Evolutionary conservation across 2,329 filamentous ascomycete genomes (phyloP).

Genomic region (Claviceps maximensis): DNA sequence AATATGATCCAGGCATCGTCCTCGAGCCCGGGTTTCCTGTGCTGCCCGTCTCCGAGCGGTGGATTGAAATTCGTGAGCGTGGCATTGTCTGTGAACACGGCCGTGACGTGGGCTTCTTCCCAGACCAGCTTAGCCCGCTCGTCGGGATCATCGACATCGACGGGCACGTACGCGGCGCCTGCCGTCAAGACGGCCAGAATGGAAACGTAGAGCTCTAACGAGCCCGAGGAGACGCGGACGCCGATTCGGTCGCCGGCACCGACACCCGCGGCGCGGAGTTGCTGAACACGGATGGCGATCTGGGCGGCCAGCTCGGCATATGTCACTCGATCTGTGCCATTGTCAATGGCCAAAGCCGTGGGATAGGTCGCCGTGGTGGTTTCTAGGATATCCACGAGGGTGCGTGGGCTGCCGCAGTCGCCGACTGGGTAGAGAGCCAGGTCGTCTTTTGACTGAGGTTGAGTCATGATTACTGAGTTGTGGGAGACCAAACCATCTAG

Average conservation of each 20-base stretch:
- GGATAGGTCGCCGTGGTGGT: constrained; percentile 6
- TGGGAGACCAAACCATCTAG: constrained; percentile 1
- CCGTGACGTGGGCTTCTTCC: constrained; percentile 8
- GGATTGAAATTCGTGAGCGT: constrained; percentile 6
- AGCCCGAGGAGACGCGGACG: constrained; percentile 10
- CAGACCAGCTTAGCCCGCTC: constrained; percentile 12
- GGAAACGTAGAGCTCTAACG: constrained; percentile 9
- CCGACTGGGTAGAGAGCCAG: constrained; percentile 7
- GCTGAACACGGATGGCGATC: constrained; percentile 2
- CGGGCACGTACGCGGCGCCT: constrained; percentile 12
- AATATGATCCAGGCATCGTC: constrained; percentile 15
- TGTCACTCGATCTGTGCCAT: constrained; percentile 6
- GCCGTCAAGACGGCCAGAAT: constrained; percentile 10
- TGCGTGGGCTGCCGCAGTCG: constrained; percentile 4
- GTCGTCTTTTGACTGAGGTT: constrained; percentile 1
- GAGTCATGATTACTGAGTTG: constrained; percentile 1
- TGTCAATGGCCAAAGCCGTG: constrained; percentile 8
- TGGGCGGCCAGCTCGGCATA: constrained; percentile 5
- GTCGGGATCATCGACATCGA: constrained; percentile 12
- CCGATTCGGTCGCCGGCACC: constrained; percentile 10
- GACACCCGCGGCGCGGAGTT: constrained; percentile 7
- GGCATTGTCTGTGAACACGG: constrained; percentile 8
- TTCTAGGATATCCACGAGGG: constrained; percentile 11
- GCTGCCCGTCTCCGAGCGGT: background rate
- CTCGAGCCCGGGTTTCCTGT: constrained; percentile 5